Evolutionary conservation across 257 asterid species (phyloP).

Genomic region (Salvia miltiorrhiza): DNA sequence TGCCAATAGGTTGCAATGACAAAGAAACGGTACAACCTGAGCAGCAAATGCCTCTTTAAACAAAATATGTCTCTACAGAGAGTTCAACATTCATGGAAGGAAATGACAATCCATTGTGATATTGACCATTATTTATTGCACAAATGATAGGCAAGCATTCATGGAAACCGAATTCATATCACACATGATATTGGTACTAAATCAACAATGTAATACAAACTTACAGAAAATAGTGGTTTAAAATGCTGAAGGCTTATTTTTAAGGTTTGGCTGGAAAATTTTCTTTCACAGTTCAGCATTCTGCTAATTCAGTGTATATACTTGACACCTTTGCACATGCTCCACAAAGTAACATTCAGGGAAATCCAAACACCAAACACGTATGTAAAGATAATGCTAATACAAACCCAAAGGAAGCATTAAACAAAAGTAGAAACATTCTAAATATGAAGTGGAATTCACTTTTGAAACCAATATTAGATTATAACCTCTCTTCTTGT

Average conservation of each 20-base stretch:
- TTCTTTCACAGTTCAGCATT: slow-evolving; percentile 4
- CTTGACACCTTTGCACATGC: not conserved
- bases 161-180: not conserved
- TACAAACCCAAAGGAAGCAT: not conserved
- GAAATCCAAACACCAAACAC: not conserved
- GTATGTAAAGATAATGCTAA: not conserved
- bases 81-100: not conserved
- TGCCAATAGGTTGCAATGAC: not conserved
- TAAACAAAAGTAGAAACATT: not conserved
- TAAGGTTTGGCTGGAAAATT: not conserved
- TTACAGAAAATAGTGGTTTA: not conserved
- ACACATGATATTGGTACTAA: not conserved
- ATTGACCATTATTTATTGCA: not conserved
- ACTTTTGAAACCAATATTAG: slow-evolving; percentile 5
- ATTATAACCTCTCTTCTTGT: slow-evolving; percentile 6
- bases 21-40: not conserved
- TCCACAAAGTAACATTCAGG: not conserved
- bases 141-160: not conserved
- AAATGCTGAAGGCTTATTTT: not conserved
- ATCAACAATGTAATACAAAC: not conserved
- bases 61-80: not conserved
- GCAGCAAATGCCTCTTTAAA: not conserved
- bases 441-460: not conserved
- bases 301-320: not conserved
- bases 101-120: not conserved